phyloP scores from a whole-genome alignment of 2,329 filamentous ascomycete species.

The Colletotrichum lindemuthianum region DNA sequence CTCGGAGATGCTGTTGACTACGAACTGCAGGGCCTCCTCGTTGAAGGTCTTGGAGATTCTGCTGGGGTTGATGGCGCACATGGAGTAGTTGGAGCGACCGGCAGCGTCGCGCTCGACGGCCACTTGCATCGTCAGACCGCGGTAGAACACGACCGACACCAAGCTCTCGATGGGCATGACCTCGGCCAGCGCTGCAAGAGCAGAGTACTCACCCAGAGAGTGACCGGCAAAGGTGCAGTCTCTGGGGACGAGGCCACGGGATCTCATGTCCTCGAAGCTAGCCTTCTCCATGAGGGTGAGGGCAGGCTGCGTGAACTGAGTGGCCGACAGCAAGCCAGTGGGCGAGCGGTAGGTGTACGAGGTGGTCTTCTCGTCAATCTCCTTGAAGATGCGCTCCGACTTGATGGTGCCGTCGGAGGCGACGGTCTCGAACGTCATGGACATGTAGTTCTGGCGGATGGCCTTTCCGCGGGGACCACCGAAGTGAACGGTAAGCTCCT shows the following conservation, averaged over 20 bases:
- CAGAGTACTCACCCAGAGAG: conserved; percentile 98
- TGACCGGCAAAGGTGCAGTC: conserved; percentile 98
- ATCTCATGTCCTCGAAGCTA: conserved; percentile 98
- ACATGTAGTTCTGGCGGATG: conserved; percentile 99
- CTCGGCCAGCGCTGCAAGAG: conserved; percentile 92
- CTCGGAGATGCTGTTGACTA: conserved; percentile 94
- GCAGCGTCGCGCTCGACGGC: conserved; percentile 94
- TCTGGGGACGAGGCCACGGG: conserved; percentile 93
- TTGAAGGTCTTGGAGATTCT: conserved; percentile 99
- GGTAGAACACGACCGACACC: conserved; percentile 99
- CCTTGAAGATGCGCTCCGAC: conserved; percentile 99
- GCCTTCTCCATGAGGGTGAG: conserved; percentile 99
- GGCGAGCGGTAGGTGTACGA: conserved; percentile 98
- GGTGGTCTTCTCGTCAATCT: conserved; percentile 89
- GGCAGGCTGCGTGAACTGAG: conserved; percentile 97
- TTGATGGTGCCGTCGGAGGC: conserved; percentile 91
- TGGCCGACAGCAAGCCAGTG: conserved; percentile 92
- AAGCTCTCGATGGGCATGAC: conserved; percentile 99
- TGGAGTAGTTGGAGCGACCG: conserved; percentile 97
- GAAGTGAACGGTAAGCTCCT: conserved; percentile 98
- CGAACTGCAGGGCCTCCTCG: conserved; percentile 95
- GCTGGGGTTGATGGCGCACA: conserved; percentile 99
- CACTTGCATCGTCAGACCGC: conserved; percentile 98
- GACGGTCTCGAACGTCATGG: conserved; percentile 99
- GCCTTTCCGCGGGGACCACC: conserved; percentile 96